Evolutionary conservation across 768 basidiomycete species (phyloP).

Genomic region (Macrolepiota dolichaula): DNA sequence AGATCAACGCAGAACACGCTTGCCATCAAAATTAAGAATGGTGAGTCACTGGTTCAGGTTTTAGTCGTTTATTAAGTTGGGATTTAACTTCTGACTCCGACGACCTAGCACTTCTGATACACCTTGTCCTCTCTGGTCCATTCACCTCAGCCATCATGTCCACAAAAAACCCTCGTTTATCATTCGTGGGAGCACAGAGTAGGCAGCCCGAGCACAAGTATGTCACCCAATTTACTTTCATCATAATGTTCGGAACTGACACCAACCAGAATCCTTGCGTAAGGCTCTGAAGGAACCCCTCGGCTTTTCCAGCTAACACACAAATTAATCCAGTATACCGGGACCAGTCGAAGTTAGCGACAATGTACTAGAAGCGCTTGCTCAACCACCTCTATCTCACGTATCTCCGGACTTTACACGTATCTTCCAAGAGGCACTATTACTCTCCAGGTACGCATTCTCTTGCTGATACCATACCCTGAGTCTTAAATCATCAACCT

Average conservation of each 20-base stretch:
- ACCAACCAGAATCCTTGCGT: conserved; percentile 7
- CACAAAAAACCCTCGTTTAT: background rate
- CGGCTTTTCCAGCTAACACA: background rate
- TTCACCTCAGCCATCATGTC: background rate
- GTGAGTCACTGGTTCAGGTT: background rate
- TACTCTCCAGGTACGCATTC: conserved; percentile 56
- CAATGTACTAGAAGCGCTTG: conserved; percentile 78
- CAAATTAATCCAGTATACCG: conserved; percentile 36
- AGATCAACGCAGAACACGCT: too few species aligned
- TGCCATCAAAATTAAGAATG: background rate
- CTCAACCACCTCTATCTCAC: conserved; percentile 77
- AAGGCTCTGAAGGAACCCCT: background rate
- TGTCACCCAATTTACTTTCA: background rate
- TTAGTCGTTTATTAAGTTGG: background rate
- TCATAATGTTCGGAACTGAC: background rate
- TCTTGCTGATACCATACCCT: background rate
- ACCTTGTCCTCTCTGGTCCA: background rate
- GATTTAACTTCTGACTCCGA: background rate
- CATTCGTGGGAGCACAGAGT: background rate
- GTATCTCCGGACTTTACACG: conserved; percentile 79
- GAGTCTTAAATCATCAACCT: background rate
- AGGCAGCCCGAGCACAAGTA: conserved; percentile 5
- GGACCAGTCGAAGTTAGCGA: conserved; percentile 48
- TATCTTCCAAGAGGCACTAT: conserved; percentile 75
- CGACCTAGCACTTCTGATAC: background rate